Percentiles rank a stretch among this genome's conserved stretches.
These are phyloP conservation scores for Copromyces sp. DNA, from an alignment of 495 filamentous ascomycete genomes.

Conservation along the genomic window DNA sequence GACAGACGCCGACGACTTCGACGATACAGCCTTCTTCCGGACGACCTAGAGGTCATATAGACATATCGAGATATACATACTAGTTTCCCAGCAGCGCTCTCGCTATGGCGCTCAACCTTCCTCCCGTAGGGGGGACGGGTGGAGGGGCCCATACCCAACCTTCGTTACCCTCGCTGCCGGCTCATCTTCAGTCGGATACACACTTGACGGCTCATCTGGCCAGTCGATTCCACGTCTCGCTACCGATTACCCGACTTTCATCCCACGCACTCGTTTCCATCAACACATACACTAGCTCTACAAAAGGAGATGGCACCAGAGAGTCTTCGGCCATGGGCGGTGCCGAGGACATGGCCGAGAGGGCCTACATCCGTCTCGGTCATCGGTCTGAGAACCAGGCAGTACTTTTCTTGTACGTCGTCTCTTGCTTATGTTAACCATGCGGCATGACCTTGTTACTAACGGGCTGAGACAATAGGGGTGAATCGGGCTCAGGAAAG, in stretches of 20 bases:
- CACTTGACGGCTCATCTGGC: conserved; percentile 92
- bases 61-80: background rate
- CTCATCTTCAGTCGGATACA: conserved; percentile 91
- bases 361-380: conserved; percentile 78
- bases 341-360: conserved; percentile 77
- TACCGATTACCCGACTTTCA: conserved; percentile 79
- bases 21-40: background rate
- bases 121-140: conserved; percentile 31
- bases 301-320: conserved; percentile 80
- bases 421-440: background rate
- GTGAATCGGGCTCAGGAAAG: conserved; percentile 92
- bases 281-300: conserved; percentile 85
- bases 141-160: conserved; percentile 73
- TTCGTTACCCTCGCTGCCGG: conserved; percentile 76
- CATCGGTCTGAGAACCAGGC: conserved; percentile 87
- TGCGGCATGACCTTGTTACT: conserved; percentile 10
- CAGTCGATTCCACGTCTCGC: conserved; percentile 83
- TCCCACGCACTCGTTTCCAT: conserved; percentile 82
- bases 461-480: conserved; percentile 40
- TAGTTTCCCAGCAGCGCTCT: conserved; percentile 10
- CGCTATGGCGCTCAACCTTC: conserved; percentile 36
- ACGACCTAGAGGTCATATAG: background rate
- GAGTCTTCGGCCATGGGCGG: conserved; percentile 80
- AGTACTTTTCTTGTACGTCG: conserved; percentile 75
- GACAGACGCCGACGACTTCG: background rate